Evolutionary conservation across 768 basidiomycete species (phyloP).

Genomic region (Collybia mongolica): DNA sequence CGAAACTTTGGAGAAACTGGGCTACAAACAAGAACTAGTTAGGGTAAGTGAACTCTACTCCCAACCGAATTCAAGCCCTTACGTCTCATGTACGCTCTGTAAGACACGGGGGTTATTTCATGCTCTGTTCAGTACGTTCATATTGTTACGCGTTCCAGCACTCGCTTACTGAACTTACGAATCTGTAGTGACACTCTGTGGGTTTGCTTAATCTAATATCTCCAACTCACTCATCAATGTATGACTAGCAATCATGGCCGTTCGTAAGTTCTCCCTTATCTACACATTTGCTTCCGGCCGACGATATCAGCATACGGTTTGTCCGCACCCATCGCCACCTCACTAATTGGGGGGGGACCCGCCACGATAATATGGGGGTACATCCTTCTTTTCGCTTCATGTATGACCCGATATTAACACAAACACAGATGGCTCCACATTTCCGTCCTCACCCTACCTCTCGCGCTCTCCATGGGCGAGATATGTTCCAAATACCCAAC

Average conservation of each 20-base stretch:
- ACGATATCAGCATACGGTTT: conserved; percentile 46
- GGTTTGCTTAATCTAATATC: conserved; percentile 27
- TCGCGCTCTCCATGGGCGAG: conserved; percentile 56
- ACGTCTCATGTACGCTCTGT: background rate
- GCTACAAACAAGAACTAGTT: conserved; percentile 55
- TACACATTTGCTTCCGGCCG: background rate
- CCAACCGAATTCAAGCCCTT: background rate
- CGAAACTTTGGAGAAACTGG: conserved; percentile 46
- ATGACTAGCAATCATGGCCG: conserved; percentile 54
- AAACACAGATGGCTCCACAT: conserved; percentile 47
- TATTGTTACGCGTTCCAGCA: background rate
- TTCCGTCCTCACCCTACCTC: conserved; percentile 42
- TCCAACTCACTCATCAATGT: conserved; percentile 4
- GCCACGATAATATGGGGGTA: conserved; percentile 61
- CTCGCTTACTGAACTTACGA: background rate
- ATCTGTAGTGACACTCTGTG: conserved; percentile 26
- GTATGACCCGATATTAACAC: background rate
- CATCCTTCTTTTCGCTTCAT: conserved; percentile 3
- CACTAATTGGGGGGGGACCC: conserved; percentile 53
- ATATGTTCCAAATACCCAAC: conserved; percentile 62
- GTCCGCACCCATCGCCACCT: conserved; percentile 55
- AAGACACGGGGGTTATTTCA: conserved; percentile 53
- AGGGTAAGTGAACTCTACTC: conserved; percentile 31
- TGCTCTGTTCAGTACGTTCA: conserved; percentile 49
- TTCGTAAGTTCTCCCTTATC: conserved; percentile 40